Conservation (phyloP, 345 rosid genomes). For the Salix koriyanagi region DNA sequence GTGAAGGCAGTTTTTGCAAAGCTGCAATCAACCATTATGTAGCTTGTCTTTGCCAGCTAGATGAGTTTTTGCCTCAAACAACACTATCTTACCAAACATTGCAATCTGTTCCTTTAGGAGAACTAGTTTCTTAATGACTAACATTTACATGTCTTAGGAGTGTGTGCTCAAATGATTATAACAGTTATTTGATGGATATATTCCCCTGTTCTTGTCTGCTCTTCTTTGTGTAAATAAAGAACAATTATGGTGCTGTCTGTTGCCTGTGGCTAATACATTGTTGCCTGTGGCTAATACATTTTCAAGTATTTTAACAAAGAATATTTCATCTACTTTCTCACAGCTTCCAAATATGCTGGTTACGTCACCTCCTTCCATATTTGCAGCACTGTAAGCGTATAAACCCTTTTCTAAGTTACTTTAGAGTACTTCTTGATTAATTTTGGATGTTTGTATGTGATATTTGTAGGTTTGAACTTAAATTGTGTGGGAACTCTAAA, state of each 20-base stretch:
- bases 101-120: too few relatives aligned
- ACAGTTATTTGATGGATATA: too few relatives aligned
- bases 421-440: neutral
- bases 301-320: neutral
- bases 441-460: neutral
- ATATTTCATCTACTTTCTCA: constrained; percentile 13
- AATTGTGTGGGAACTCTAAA: neutral
- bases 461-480: neutral
- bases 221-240: neutral
- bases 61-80: too few relatives aligned
- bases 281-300: neutral
- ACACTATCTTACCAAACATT: too few relatives aligned
- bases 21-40: too few relatives aligned
- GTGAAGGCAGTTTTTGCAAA: too few relatives aligned
- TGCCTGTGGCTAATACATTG: neutral
- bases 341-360: constrained; percentile 96
- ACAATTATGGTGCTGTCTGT: too few relatives aligned
- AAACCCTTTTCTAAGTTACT: constrained; percentile 3
- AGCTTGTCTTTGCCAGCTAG: too few relatives aligned
- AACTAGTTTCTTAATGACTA: too few relatives aligned
- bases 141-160: too few relatives aligned
- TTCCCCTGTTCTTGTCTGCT: neutral
- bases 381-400: constrained; percentile 71
- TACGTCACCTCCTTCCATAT: constrained; percentile 65
- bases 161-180: too few relatives aligned